Evolutionary conservation across 768 basidiomycete genomes (phyloP), one percentile per base, ranked within the genome.

Genomic region (Lanmaoa pseudosensibilis): DNA sequence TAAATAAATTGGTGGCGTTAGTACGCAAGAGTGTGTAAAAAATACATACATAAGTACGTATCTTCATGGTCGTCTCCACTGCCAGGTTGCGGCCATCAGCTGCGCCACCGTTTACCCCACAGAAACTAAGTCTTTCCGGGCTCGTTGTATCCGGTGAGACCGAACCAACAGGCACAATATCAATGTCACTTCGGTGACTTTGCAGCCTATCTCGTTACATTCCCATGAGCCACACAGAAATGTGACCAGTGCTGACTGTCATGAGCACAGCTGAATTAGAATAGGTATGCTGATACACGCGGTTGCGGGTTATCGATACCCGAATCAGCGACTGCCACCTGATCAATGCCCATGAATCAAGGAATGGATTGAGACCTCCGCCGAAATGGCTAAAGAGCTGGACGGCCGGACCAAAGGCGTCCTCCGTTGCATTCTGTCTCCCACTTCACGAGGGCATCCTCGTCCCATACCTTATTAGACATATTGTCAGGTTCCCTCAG

Each of bases 381-480:
- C 39, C 37, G 40, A 30, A 3, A 50, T 5, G 21, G 47, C 12
- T 32, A n/a, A 49, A 1, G 13, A n/a, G 21, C 25, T 4, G 48
- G 41, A 5, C 78, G 74, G 19, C 80, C 83, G 39, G 74, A 72
- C 84, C 84, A 85, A 16, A 59, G 63, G 48, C 64, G 70, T 2
- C 79, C 81, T n/a, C 65, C 73, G 59, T 85, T 85, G 25, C 68
- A 73, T 59, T 78, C 73, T 50, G 57, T 69, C 65, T 90, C 87
- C 84, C 86, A 88, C 9, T 69, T 69, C 33, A 62, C 54, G 54
- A 90, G 71, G 27, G 77, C 76, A 19, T 74, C 75, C 62, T 88
- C 86, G 66, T 89, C 84, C 84, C 84, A 88, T 12, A 69, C 59
- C 59, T 84, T 87, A 23, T 68, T 74, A 4, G 72, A 70, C 51